Evolutionary conservation across 768 basidiomycete species (phyloP), one percentile per base, ranked within the genome.

Genomic region (Russula sp.): DNA sequence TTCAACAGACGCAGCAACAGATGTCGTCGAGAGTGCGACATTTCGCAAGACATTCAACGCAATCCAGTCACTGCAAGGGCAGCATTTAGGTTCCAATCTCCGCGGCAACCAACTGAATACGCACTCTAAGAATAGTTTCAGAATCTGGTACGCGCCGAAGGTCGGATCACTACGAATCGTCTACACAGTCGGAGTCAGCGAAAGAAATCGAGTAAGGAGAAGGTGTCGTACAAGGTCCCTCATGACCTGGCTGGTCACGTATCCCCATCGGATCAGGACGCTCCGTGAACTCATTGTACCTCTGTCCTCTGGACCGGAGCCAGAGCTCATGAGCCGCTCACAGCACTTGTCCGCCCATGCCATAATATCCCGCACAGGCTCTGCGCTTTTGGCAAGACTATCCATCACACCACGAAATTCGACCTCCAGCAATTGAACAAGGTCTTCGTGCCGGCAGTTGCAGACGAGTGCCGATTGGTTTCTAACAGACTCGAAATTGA

Each of bases 401-500:
- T 92, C 90, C 76, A 94, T 76, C 75, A 94, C 76, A n/a, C 76
- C 73, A 24, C 90, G 86, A 73, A 92, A 92, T 74, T 94, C 90
- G 60, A 90, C 87, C 73, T 94, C 92, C 54, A 94, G 75, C 54
- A 93, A 80, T 69, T 93, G 90, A 48, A 90, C 84, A 56, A 94
- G 81, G 70, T 93, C 90, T 75, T 93, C 92, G 69, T 93, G 91
- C 55, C 92, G 88, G 74, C 92, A 94, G 72, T 94, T 93, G 81
- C 92, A 93, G 32, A 94, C 92, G 70, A 94, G 78, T 20, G 92
- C 92, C n/a, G 90, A 91, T 72, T 94, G 92, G 71, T 94, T 94
- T 65, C 92, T 84, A 61, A 94, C 90, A 32, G 90, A 91, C 73
- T 94, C 91, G 69, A 94, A 94, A 72, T 94, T 90, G 50, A 94